Percentiles rank a stretch among this genome's conserved stretches.
Evolutionary conservation across 371 early-diverging fungal species (phyloP).

Genomic region (Apophysomyces elegans): DNA sequence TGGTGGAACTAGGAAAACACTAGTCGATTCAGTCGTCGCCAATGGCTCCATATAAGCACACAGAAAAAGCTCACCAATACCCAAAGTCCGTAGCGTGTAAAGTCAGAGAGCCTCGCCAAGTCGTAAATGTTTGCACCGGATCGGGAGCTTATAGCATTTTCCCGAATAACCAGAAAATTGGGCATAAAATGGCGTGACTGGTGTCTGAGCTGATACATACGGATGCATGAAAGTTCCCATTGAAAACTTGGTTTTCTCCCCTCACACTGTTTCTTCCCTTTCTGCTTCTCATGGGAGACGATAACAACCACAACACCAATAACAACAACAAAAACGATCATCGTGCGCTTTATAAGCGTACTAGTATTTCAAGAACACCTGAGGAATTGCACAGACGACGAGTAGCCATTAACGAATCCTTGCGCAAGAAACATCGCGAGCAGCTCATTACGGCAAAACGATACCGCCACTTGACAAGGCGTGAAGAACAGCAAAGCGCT

Average conservation of each 20-base stretch:
- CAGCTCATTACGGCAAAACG: constrained; percentile 60
- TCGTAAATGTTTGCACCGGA: no score
- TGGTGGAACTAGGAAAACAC: no score
- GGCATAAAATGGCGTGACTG: neutral
- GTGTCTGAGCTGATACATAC: neutral
- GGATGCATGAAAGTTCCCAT: constrained; percentile 4
- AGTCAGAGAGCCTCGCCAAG: no score
- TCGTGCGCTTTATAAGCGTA: constrained; percentile 44
- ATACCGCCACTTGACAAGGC: constrained; percentile 45
- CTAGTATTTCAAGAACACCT: constrained; percentile 41
- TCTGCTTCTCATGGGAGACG: neutral
- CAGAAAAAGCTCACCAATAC: no score
- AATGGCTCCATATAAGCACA: no score
- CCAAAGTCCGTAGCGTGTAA: no score
- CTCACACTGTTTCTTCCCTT: neutral
- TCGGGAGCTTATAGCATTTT: no score
- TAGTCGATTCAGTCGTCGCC: no score
- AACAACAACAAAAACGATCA: constrained; percentile 8
- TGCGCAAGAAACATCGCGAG: constrained; percentile 57
- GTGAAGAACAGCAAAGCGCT: constrained; percentile 28
- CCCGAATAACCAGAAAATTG: no score
- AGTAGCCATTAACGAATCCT: constrained; percentile 44
- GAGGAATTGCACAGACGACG: constrained; percentile 44
- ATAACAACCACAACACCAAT: neutral
- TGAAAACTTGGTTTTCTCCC: neutral